phyloP scores from a whole-genome alignment of 1,284 basidiomycete genomes.

The Amylostereum areolatum region DNA sequence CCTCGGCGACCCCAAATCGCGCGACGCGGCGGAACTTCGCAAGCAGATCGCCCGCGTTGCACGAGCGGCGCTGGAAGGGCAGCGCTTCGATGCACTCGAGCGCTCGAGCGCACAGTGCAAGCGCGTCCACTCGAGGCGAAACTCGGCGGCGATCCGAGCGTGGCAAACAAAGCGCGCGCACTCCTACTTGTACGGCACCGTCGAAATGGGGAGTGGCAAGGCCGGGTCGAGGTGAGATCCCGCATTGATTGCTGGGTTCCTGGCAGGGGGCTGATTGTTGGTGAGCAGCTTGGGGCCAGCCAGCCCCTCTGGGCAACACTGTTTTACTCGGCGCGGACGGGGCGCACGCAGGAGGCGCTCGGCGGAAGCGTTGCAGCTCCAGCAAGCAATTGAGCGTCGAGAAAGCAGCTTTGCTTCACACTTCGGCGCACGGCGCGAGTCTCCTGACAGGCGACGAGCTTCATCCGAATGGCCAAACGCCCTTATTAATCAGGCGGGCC shows the following conservation, averaged over 20 bases:
- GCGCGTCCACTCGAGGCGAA: constrained; percentile 80
- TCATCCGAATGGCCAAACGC: neutral
- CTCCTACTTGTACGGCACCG: constrained; percentile 80
- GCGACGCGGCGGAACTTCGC: constrained; percentile 57
- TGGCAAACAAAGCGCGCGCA: constrained; percentile 85
- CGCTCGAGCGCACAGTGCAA: constrained; percentile 83
- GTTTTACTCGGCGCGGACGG: constrained; percentile 88
- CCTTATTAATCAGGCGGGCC: constrained; percentile 5
- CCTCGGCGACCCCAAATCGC: constrained; percentile 61
- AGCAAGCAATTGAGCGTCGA: constrained; percentile 71
- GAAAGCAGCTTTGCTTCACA: constrained; percentile 84
- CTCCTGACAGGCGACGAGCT: constrained; percentile 66
- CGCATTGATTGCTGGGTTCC: constrained; percentile 15
- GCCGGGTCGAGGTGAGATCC: constrained; percentile 82
- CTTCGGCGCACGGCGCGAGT: constrained; percentile 85
- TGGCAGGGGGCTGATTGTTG: no score
- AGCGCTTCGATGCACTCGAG: constrained; percentile 84
- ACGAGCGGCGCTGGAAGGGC: constrained; percentile 71
- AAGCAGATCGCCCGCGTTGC: constrained; percentile 70
- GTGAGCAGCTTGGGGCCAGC: constrained; percentile 77
- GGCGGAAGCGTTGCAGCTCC: constrained; percentile 67
- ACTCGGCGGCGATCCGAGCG: constrained; percentile 88
- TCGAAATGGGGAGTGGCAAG: constrained; percentile 79
- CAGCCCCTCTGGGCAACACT: constrained; percentile 91
- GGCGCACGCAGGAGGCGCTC: constrained; percentile 80